Evolutionary conservation across 176 grass and related monocot species (phyloP).

Genomic region (Ensete glaucum): DNA sequence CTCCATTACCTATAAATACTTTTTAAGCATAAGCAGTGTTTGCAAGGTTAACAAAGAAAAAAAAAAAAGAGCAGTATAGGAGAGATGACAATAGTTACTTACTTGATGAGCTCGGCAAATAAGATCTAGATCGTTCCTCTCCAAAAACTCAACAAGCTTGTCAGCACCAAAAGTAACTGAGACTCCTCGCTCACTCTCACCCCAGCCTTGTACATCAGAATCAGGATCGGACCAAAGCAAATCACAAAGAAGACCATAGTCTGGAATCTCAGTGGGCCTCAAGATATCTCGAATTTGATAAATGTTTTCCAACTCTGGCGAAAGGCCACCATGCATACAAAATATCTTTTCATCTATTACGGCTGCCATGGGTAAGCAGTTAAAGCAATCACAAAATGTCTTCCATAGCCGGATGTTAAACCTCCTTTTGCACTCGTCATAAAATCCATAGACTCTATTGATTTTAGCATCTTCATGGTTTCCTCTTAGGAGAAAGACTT

Average conservation of each 20-base stretch:
- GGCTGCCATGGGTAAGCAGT: constrained; percentile 24
- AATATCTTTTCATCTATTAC: constrained; percentile 23
- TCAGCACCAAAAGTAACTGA: constrained; percentile 56
- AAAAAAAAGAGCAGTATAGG: neutral
- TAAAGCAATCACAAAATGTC: constrained; percentile 32
- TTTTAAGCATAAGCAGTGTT: neutral
- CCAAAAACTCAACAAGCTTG: constrained; percentile 62
- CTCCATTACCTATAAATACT: constrained; percentile 20
- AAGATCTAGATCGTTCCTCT: constrained; percentile 63
- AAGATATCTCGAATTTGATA: constrained; percentile 12
- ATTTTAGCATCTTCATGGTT: constrained; percentile 72
- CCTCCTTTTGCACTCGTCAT: constrained; percentile 63
- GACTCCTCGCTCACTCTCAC: constrained; percentile 27
- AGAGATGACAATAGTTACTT: constrained; percentile 11
- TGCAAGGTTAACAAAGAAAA: neutral
- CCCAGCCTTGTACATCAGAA: constrained; percentile 15
- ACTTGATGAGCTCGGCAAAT: constrained; percentile 67
- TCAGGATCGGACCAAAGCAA: constrained; percentile 30
- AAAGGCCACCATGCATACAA: constrained; percentile 28
- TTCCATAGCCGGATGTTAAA: constrained; percentile 51
- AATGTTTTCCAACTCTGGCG: constrained; percentile 23
- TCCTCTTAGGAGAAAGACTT: constrained; percentile 45
- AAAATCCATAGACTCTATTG: constrained; percentile 65
- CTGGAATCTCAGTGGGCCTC: constrained; percentile 22
- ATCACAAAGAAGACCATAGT: constrained; percentile 31